Base-by-base conservation (phyloP, 2,329 filamentous ascomycete genomes). In the Fusarium austroafricanum region DNA sequence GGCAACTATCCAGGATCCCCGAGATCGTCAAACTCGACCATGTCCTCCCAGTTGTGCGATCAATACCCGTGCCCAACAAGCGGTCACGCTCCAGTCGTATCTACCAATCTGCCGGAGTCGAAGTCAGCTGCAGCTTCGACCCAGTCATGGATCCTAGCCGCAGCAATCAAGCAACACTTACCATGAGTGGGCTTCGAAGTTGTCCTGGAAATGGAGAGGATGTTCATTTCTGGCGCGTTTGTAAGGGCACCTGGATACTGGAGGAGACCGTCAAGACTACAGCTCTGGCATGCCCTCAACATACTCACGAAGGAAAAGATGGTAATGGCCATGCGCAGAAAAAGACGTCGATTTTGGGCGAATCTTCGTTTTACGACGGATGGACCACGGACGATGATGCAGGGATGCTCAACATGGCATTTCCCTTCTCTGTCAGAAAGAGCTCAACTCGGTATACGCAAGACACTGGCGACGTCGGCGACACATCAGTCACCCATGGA, bases 31-130 rank as follows among this genome's bases (percentile, higher is more conserved):
- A 84, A 63, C 86, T 92, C 71, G 85, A 86, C 55, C 88, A 89
- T 70, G 83, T 84, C 9, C 83, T 98, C 37, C 84, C 89, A 47
- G 86, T 98, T 70, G 90, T 89, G 79, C 92, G 95, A 59, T 91
- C 93, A 17, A 87, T 97, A 28, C 84, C 81, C 2, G 79, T 91
- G 23, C 87, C 92, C 1, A 90, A 92, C 39, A 84, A 86, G 40
- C 92, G 94, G 51, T 93, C 94, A 77, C 89, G 92, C 78, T 96
- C 92, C 6, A 66, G 42, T 3, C 52, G 68, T 2, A 89, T 97
- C 58, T 93, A 95, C 73, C 91, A 95, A 0, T 97, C 94, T 61
- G 97, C 94, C 63, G 95, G 96, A 78, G 89, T 98, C 71, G 94
- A 92, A 66, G 91, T 93, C 39, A 89, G 89, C 71, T 91, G 96